Evolutionary conservation across 78 protist species (phyloP), one percentile per base, ranked within the genome.

Genomic region (Pigoraptor vietnamica): DNA sequence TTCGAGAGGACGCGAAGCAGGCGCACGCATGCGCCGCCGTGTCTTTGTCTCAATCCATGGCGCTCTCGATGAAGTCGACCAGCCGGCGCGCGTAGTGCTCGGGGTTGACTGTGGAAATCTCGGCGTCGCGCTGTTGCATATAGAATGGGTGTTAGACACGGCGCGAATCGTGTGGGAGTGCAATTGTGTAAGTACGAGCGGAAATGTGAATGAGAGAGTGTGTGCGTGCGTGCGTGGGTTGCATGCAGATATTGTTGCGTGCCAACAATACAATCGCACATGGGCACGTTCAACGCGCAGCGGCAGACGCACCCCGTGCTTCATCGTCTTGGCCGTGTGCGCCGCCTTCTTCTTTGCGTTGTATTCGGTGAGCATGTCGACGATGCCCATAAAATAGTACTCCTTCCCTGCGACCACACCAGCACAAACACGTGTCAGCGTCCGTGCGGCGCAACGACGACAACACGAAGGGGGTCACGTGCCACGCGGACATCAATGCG

Each of bases 321-420:
- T 23, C n/a, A 92, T 24, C 21, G 87, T n/a, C 89, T 89, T 93
- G 14, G 56, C 39, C 34, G 56, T 35, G 81, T 90, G 87, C 2
- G 90, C 96, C 0, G 87, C 29, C 86, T 84, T 40, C 87, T 94
- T 94, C 39, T 25, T 38, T 2, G 84, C 34, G 24, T 34, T n/a
- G 25, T 87, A 94, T n/a, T 24, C 40, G 33, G 90, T 89, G 38
- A 90, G 88, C 40, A 91, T 81, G 88, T 94, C 96, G 38, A 94
- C 92, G 84, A 94, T 83, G 87, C 94, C 96, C 83, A 94, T 39
- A 56, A 37, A 94, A 88, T 91, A 94, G 1, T 89, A 81, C 89
- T 94, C 96, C 1, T 87, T 6, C 29, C 67, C 67, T 48, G 67
- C 29, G 14, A 48, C 6, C 6, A 48, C 67, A 14, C 6, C 67